These are phyloP conservation scores for Sutorius eximius DNA, from an alignment of 1,284 basidiomycete genomes.

Conservation along the genomic window DNA sequence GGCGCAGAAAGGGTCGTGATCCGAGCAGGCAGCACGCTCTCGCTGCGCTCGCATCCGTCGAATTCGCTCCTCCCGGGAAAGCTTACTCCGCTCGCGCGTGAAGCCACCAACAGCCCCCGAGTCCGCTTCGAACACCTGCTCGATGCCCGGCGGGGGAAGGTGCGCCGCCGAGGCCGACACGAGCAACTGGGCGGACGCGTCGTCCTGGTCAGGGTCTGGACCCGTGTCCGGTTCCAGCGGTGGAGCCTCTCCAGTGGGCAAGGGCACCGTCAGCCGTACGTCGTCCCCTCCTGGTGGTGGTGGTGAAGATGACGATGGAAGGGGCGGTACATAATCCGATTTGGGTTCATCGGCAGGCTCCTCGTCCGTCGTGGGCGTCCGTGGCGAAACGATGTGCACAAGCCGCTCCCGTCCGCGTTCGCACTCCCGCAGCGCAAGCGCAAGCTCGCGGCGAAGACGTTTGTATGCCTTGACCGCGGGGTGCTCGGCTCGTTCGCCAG, in stretches of 20 bases:
- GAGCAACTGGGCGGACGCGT: constrained; percentile 57
- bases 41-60: constrained; percentile 56
- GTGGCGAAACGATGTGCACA: constrained; percentile 53
- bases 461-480: constrained; percentile 68
- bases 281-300: neutral
- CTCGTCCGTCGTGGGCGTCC: constrained; percentile 33
- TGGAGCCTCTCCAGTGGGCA: constrained; percentile 12
- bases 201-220: constrained; percentile 39
- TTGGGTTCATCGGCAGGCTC: neutral
- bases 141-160: constrained; percentile 61
- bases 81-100: constrained; percentile 55
- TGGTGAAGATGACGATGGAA: neutral
- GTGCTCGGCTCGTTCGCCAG: constrained; percentile 30
- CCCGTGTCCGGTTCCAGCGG: neutral
- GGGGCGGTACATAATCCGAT: neutral
- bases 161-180: constrained; percentile 49
- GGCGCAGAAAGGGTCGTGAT: neutral
- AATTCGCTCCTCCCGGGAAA: constrained; percentile 73
- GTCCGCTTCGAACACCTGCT: constrained; percentile 77
- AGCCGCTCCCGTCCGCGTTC: constrained; percentile 71
- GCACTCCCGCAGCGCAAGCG: constrained; percentile 71
- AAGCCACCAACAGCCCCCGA: constrained; percentile 43
- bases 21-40: constrained; percentile 37
- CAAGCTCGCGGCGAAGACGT: constrained; percentile 68
- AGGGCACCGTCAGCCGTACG: constrained; percentile 4